Base-by-base conservation (phyloP, 495 filamentous ascomycete species). In the Trichoderma asperelloides region DNA sequence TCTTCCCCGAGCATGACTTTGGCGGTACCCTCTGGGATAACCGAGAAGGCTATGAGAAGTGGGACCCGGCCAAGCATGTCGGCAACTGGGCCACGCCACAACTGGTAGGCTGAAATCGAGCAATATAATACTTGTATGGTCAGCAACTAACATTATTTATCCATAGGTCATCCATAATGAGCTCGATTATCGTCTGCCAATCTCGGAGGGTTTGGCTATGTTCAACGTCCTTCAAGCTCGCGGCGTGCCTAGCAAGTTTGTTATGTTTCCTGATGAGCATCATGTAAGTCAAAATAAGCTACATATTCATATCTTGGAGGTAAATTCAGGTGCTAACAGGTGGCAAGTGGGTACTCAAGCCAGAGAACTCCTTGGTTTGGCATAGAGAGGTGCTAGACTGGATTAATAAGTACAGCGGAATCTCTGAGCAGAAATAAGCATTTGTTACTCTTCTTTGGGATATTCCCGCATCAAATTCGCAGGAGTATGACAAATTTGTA, bases 351-450 rank as follows among this genome's bases (percentile, higher is more conserved):
- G 93, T 98, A 25, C 71, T 97, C 55, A 93, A 96, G 72, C 91
- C 88, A 2, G 94, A 98, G 74, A 98, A 97, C 74, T 88, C 87
- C 11, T 78, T 97, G 27, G 80, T 95, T 55, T 98, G 94, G 94
- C 92, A 97, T 74, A 85, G 82, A n/a, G 89, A 90, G 45, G 92
- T 97, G 12, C 70, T 97, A 41, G 88, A 87, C 63, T 98, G 88
- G 87, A 94, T 97, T 68, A 97, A 97, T 77, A 89, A 89, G 75
- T 88, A 88, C 71, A 86, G 85, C 3, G 92, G 89, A 1, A 67
- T 89, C 4, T 76, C 76, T 13, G 69, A 74, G 63, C 25, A 71
- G 25, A 27, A 57, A 15, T 60, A 60, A 30, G 7, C 5, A 55
- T 9, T 0, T 23, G 23, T 51, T 5, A 11, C 21, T 25, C 6